Conservation (phyloP, 2,329 filamentous ascomycete species). For the Neonectria sp. region DNA sequence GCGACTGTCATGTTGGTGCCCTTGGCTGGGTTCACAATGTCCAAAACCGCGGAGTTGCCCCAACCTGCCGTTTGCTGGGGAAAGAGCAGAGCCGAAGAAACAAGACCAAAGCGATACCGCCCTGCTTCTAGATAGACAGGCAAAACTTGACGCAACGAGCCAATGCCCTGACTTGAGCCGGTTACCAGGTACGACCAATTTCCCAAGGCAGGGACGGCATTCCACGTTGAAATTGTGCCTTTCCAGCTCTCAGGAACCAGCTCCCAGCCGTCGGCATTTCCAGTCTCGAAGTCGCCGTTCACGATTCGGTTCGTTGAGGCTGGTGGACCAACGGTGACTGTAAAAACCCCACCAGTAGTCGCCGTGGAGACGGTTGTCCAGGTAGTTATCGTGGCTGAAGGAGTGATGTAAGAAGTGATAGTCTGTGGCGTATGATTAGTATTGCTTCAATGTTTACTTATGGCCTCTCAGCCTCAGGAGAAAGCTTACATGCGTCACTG, state of each 20-base stretch:
- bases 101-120: conserved; percentile 3
- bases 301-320: conserved; percentile 21
- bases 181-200: conserved; percentile 11
- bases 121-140: conserved; percentile 29
- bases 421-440: conserved; percentile 14
- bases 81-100: background rate
- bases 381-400: conserved; percentile 19
- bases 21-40: conserved; percentile 19
- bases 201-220: background rate
- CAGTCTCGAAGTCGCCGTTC: conserved; percentile 28
- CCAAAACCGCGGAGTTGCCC: conserved; percentile 7
- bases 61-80: conserved; percentile 7
- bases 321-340: conserved; percentile 28
- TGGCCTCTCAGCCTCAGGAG: background rate
- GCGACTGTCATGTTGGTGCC: conserved; percentile 26
- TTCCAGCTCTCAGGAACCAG: conserved; percentile 19
- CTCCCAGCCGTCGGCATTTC: conserved; percentile 22
- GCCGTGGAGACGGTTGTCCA: conserved; percentile 31
- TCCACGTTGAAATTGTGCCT: conserved; percentile 14
- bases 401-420: conserved; percentile 13
- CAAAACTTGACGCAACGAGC: conserved; percentile 10
- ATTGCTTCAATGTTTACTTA: no score
- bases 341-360: conserved; percentile 17
- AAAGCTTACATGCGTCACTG: conserved; percentile 20
- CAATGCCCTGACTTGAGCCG: conserved; percentile 12